Conservation (phyloP, 345 rosid genomes). For the Aquilaria sinensis region DNA sequence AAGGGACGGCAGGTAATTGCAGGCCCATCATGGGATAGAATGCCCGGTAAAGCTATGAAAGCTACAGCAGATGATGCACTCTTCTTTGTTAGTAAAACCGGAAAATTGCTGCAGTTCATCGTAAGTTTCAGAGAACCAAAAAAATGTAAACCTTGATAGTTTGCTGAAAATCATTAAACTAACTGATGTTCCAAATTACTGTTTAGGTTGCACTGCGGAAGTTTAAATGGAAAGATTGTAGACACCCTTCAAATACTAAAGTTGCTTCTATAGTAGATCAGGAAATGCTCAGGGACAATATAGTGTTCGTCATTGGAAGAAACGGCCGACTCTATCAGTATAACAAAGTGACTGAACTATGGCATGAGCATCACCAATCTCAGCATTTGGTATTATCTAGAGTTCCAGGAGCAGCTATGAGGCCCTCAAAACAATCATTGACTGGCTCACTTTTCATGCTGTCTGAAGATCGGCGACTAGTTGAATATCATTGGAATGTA, state of each 20-base stretch:
- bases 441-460: conserved; percentile 68
- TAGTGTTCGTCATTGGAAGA: conserved; percentile 42
- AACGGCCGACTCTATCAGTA: conserved; percentile 52
- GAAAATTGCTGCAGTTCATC: conserved; percentile 54
- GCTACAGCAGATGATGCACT: conserved; percentile 51
- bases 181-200: conserved; percentile 6
- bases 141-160: not conserved
- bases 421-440: conserved; percentile 32
- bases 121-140: conserved; percentile 31
- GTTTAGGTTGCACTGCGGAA: conserved; percentile 50
- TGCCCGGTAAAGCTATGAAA: conserved; percentile 42
- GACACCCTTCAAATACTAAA: conserved; percentile 43
- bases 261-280: conserved; percentile 56
- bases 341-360: conserved; percentile 52
- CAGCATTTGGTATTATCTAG: conserved; percentile 46
- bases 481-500: conserved; percentile 64
- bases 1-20: conserved; percentile 42
- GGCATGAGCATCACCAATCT: conserved; percentile 72
- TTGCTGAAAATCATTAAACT: not conserved
- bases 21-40: conserved; percentile 66
- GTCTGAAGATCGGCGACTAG: conserved; percentile 49
- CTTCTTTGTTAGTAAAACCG: conserved; percentile 57
- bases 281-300: conserved; percentile 49
- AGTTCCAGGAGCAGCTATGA: conserved; percentile 45
- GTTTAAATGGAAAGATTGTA: conserved; percentile 61